A percentile compares a stretch with the other conserved stretches of the same genome.
phyloP scores from a whole-genome alignment of 306 rosid genomes.

The Medicago ruthenica region DNA sequence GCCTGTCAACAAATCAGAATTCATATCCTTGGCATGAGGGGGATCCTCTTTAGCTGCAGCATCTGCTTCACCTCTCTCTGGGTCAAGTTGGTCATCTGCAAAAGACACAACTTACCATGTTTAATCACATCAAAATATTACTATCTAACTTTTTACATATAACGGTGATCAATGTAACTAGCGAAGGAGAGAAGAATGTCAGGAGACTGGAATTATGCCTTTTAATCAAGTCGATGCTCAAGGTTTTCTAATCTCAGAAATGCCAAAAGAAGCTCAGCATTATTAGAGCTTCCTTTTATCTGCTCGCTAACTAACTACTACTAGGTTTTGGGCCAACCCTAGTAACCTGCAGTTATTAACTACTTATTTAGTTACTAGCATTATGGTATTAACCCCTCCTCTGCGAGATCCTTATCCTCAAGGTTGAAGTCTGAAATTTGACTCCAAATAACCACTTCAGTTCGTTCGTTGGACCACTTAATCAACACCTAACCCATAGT shows the following conservation, averaged over 20 bases:
- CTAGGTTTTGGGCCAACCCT: no score
- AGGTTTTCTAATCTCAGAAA: no score
- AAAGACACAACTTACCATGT: conserved; percentile 32
- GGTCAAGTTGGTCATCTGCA: conserved; percentile 54
- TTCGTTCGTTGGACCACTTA: no score
- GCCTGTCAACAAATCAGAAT: conserved; percentile 41
- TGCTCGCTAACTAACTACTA: not conserved
- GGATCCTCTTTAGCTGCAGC: conserved; percentile 29
- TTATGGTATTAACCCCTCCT: no score
- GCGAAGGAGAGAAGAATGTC: not conserved
- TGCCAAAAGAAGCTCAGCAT: not conserved
- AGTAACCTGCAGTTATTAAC: no score
- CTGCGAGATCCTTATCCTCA: no score
- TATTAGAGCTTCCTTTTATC: no score
- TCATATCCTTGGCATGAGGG: conserved; percentile 30
- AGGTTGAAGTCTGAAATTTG: no score
- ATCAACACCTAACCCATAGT: no score
- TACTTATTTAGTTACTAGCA: no score
- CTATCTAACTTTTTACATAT: not conserved
- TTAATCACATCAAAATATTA: conserved; percentile 5
- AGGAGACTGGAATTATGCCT: not conserved
- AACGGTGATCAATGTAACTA: not conserved
- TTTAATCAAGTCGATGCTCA: not conserved
- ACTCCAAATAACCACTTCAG: no score
- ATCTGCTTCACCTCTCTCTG: conserved; percentile 38